Percentiles rank a stretch among this genome's conserved stretches.
phyloP scores from a whole-genome alignment of 2,329 filamentous ascomycete species.

The Xenosphaeropsis pyriputrescens region DNA sequence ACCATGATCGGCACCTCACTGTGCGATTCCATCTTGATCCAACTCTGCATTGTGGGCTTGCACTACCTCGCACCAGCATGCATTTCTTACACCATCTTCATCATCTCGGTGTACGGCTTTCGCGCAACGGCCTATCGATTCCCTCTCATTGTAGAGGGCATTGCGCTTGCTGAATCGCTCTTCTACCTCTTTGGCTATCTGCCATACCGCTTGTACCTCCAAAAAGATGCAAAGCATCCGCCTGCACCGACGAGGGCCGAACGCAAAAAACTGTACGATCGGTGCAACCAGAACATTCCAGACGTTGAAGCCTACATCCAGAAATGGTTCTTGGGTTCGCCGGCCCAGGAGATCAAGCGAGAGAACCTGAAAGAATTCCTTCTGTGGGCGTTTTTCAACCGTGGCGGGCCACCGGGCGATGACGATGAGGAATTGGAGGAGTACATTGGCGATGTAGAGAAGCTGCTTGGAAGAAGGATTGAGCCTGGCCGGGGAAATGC shows the following conservation, averaged over 20 bases:
- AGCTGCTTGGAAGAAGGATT: constrained; percentile 31
- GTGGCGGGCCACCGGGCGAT: constrained; percentile 23
- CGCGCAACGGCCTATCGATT: constrained; percentile 14
- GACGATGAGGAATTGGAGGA: constrained; percentile 38
- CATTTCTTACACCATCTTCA: constrained; percentile 26
- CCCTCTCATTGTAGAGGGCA: constrained; percentile 20
- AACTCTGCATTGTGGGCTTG: constrained; percentile 28
- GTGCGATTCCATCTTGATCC: constrained; percentile 24
- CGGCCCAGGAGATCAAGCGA: constrained; percentile 32
- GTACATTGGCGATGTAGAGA: constrained; percentile 36
- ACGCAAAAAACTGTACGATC: constrained; percentile 31
- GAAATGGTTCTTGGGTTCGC: constrained; percentile 42
- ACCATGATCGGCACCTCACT: constrained; percentile 19
- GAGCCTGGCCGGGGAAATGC: constrained; percentile 35
- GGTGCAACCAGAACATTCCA: constrained; percentile 33
- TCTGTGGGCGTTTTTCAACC: constrained; percentile 43
- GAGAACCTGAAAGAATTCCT: constrained; percentile 47
- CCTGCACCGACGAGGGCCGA: constrained; percentile 25
- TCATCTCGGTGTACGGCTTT: constrained; percentile 15
- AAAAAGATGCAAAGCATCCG: constrained; percentile 34
- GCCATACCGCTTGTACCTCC: constrained; percentile 33
- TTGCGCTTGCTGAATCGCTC: constrained; percentile 31
- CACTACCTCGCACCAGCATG: constrained; percentile 33
- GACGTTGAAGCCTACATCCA: constrained; percentile 35
- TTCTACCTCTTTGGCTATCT: constrained; percentile 40